phyloP scores from a whole-genome alignment of 129 eudicot genomes.

The Pulicaria dysenterica region DNA sequence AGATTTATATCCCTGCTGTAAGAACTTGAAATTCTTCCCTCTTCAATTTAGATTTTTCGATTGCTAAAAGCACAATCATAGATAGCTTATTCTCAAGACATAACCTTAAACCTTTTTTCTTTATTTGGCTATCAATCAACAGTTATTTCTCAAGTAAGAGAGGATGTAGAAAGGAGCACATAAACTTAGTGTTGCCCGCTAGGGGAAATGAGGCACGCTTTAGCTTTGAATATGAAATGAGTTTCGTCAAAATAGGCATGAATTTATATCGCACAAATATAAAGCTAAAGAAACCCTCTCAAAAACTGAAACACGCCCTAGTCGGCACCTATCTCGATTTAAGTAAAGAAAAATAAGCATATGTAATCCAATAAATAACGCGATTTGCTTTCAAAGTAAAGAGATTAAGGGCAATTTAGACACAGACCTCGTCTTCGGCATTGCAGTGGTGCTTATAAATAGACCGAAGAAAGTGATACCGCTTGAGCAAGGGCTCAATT shows the following conservation, averaged over 20 bases:
- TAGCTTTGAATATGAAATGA: neutral
- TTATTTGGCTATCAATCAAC: neutral
- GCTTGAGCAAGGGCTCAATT: constrained; percentile 71
- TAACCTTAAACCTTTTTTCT: neutral
- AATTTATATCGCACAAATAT: constrained; percentile 12
- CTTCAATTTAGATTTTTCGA: constrained; percentile 1
- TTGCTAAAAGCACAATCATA: constrained; percentile 14
- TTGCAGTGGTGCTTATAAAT: constrained; percentile 95
- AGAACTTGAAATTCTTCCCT: constrained; percentile 8
- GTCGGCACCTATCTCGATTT: neutral
- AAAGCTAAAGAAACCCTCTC: constrained; percentile 5
- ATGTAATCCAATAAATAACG: constrained; percentile 8
- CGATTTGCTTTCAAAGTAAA: constrained; percentile 1
- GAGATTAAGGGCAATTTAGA: constrained; percentile 4
- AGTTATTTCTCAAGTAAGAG: constrained; percentile 22
- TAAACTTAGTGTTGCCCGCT: neutral
- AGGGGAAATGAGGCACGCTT: no score
- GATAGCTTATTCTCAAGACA: neutral
- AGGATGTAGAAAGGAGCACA: neutral
- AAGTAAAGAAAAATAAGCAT: neutral
- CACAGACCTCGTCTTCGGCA: constrained; percentile 94
- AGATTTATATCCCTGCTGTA: constrained; percentile 17
- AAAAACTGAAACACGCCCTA: neutral
- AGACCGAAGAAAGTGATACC: constrained; percentile 79
- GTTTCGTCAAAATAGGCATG: constrained; percentile 12